These are phyloP conservation scores for Corylus avellana DNA, from an alignment of 306 rosid species.

Conservation along the genomic window DNA sequence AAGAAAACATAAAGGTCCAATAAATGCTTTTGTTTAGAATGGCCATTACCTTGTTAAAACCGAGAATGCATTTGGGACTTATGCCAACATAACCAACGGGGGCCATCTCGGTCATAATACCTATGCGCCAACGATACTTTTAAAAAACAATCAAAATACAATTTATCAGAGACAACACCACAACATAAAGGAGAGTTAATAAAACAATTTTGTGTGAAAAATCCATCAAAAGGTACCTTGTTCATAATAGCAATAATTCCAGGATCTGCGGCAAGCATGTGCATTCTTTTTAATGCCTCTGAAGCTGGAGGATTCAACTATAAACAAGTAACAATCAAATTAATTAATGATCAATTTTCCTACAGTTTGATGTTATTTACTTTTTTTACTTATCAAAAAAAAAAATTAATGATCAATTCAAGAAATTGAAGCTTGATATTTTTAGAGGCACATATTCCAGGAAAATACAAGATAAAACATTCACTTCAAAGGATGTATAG, in stretches of 20 bases:
- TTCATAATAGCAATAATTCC: slow-evolving; percentile 93
- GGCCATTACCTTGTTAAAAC: slow-evolving; percentile 76
- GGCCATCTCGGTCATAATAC: slow-evolving; percentile 98
- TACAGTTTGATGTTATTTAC: too few relatives aligned
- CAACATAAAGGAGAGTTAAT: slow-evolving; percentile 28
- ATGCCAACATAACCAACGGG: slow-evolving; percentile 94
- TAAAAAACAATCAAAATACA: slow-evolving; percentile 29
- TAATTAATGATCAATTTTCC: slow-evolving; percentile 12
- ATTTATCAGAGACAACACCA: slow-evolving; percentile 30
- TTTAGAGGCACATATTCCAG: background rate
- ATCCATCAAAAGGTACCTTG: slow-evolving; percentile 50
- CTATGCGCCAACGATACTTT: slow-evolving; percentile 94
- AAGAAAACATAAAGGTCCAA: slow-evolving; percentile 1
- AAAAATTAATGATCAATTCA: slow-evolving; percentile 14
- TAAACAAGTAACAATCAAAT: slow-evolving; percentile 34
- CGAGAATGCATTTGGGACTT: slow-evolving; percentile 89
- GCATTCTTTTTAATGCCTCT: slow-evolving; percentile 93
- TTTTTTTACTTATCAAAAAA: too few relatives aligned
- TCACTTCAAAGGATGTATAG: background rate
- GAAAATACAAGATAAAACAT: background rate
- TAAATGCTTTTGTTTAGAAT: background rate
- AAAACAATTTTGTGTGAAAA: background rate
- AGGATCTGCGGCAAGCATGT: slow-evolving; percentile 93
- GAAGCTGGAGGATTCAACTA: slow-evolving; percentile 87
- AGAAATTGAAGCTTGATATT: slow-evolving; percentile 2